Evolutionary conservation across 371 early-diverging fungal species (phyloP), one percentile per base, ranked within the genome.

Genomic region (Zychaea mexicana): DNA sequence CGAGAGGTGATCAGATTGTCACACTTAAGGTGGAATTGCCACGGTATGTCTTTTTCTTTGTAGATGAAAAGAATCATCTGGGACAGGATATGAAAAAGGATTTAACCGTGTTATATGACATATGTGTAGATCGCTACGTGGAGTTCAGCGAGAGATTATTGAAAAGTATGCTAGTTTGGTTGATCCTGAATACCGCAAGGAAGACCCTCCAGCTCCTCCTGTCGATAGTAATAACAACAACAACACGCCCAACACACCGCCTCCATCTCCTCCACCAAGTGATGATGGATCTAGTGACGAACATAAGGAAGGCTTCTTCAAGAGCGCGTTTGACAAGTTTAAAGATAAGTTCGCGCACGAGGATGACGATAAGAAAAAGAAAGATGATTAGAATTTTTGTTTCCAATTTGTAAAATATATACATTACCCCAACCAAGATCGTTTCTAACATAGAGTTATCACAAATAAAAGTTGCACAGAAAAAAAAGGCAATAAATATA

Each of bases 1-100:
- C 68, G 1, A 78, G 89, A 22, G 97, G 97, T 33, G 96, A 97
- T 75, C 94, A 95, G 75, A 91, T 86, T 61, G 90, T 97, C 28
- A 89, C 85, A 5, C 70, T 97, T 27, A 89, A 91, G 64, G 88
- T 97, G 13, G 72, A 78, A 58, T 68, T 97, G 19, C 97, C 97
- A 30, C 89, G 76, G 78, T 76, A 76, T 21, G 69, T 67, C 5
- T 36, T 36, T 15, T 36, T 10, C 15, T 10, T 36, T 0, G n/a
- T n/a, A n/a, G n/a, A n/a, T n/a, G n/a, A n/a, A n/a, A n/a, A n/a
- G n/a, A n/a, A n/a, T n/a, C n/a, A n/a, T n/a, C n/a, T n/a, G n/a
- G n/a, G 8, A 36, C 15, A 36, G 10, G 36, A 15, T 10, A 57
- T 49, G 21, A 33, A 52, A 28, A 12, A 30, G 49, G 31, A 26